These are phyloP conservation scores for Acrocalymma vagum DNA, from an alignment of 2,329 filamentous ascomycete species.

Conservation along the genomic window DNA sequence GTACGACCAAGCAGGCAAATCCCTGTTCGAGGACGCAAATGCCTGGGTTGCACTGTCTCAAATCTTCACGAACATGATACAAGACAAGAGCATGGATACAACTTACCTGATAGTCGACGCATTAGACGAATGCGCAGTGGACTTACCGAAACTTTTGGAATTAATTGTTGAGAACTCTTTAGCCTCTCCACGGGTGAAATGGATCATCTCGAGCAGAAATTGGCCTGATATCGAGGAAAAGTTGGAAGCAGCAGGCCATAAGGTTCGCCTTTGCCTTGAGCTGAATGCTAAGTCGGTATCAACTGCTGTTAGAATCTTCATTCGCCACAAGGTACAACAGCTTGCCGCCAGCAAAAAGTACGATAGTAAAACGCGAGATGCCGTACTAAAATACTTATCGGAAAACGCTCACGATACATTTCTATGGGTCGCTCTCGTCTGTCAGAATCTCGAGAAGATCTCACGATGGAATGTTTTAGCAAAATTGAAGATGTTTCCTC, in stretches of 20 bases:
- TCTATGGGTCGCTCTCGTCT: too few relatives aligned
- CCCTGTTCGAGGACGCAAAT: constrained; percentile 42
- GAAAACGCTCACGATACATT: too few relatives aligned
- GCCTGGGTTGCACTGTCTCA: constrained; percentile 11
- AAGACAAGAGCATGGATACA: too few relatives aligned
- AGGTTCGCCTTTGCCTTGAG: constrained; percentile 37
- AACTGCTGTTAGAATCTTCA: constrained; percentile 42
- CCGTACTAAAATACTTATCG: constrained; percentile 6
- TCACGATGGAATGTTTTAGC: constrained; percentile 13
- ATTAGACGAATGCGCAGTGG: too few relatives aligned
- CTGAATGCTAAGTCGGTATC: constrained; percentile 44
- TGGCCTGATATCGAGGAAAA: constrained; percentile 41
- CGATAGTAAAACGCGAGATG: constrained; percentile 46
- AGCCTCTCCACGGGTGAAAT: not conserved
- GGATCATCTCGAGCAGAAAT: too few relatives aligned
- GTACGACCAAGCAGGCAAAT: constrained; percentile 29
- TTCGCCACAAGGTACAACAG: too few relatives aligned
- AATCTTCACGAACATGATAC: too few relatives aligned
- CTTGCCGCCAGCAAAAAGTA: constrained; percentile 34
- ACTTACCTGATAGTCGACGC: too few relatives aligned
- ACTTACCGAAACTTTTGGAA: too few relatives aligned
- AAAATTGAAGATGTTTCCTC: constrained; percentile 40
- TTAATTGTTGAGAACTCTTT: too few relatives aligned
- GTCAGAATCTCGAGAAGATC: constrained; percentile 37
- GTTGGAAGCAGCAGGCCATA: constrained; percentile 26